Conservation (phyloP, 2,329 filamentous ascomycete species). For the Akanthomyces uredinophilus region DNA sequence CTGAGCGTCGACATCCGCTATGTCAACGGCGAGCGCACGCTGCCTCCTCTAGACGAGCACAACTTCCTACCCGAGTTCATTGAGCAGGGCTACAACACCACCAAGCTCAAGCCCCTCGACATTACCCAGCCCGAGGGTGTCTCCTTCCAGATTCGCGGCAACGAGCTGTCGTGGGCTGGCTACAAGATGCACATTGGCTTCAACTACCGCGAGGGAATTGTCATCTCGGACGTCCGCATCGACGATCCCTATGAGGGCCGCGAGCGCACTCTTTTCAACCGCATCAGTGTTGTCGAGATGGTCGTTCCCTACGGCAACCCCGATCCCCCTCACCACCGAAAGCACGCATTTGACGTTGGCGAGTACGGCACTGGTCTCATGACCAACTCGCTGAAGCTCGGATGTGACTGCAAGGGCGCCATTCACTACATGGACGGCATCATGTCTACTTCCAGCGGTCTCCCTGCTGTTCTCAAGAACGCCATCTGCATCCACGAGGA, state of each 20-base stretch:
- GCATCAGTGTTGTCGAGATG: conserved; percentile 66
- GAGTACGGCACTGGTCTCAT: conserved; percentile 61
- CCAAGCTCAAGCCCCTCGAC: conserved; percentile 33
- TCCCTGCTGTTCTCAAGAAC: conserved; percentile 61
- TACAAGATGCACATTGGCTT: conserved; percentile 69
- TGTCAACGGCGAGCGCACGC: conserved; percentile 44
- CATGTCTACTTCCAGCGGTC: conserved; percentile 65
- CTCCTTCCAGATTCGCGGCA: conserved; percentile 42
- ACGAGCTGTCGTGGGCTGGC: conserved; percentile 54
- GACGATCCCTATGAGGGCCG: conserved; percentile 42
- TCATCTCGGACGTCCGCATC: conserved; percentile 64
- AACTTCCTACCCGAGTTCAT: conserved; percentile 35
- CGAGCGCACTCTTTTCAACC: conserved; percentile 58
- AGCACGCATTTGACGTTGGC: conserved; percentile 66
- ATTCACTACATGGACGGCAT: conserved; percentile 54
- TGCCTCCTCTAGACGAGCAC: conserved; percentile 34
- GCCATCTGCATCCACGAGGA: conserved; percentile 34
- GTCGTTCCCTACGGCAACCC: conserved; percentile 63
- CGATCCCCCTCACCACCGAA: conserved; percentile 57
- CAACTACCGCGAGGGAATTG: conserved; percentile 65
- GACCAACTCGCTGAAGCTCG: conserved; percentile 61
- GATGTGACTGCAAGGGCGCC: conserved; percentile 66
- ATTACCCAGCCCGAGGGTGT: conserved; percentile 37
- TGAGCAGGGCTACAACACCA: conserved; percentile 30
- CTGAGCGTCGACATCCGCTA: conserved; percentile 38